phyloP scores from a whole-genome alignment of 2,329 filamentous ascomycete species.

The Canariomyces notabilis region DNA sequence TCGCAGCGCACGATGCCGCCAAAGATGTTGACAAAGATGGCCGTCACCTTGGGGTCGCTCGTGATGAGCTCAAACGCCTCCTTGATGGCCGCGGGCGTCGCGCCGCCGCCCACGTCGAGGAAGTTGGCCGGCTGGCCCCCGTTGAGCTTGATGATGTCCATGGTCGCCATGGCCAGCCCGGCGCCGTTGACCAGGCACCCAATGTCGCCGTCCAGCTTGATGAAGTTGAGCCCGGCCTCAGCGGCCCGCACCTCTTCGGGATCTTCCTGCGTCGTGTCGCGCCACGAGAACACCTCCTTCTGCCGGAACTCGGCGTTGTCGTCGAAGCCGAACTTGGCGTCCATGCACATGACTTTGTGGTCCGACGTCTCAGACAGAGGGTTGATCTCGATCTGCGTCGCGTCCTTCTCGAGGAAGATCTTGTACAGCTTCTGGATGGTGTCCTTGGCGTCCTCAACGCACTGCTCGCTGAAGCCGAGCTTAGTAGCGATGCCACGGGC shows the following conservation, averaged over 20 bases:
- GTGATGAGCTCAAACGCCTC: conserved; percentile 98
- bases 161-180: conserved; percentile 98
- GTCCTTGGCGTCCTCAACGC: conserved; percentile 88
- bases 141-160: conserved; percentile 99
- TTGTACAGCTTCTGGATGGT: conserved; percentile 99
- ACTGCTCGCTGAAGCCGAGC: conserved; percentile 96
- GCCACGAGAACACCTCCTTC: conserved; percentile 90
- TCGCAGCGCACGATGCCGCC: conserved; percentile 98
- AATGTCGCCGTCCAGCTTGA: conserved; percentile 99
- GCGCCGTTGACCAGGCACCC: conserved; percentile 99
- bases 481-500: conserved; percentile 83
- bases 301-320: conserved; percentile 99
- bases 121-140: conserved; percentile 96
- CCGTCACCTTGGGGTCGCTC: conserved; percentile 94
- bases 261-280: conserved; percentile 94
- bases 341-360: conserved; percentile 98
- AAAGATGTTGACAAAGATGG: conserved; percentile 99
- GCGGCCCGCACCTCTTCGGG: conserved; percentile 95
- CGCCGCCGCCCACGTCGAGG: conserved; percentile 96
- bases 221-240: conserved; percentile 95
- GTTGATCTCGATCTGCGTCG: conserved; percentile 99
- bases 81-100: conserved; percentile 93
- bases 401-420: conserved; percentile 97
- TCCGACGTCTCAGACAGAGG: conserved; percentile 96
- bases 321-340: conserved; percentile 97